Conservation (phyloP, 78 protist species). For the Cavenderia fasciculata region DNA sequence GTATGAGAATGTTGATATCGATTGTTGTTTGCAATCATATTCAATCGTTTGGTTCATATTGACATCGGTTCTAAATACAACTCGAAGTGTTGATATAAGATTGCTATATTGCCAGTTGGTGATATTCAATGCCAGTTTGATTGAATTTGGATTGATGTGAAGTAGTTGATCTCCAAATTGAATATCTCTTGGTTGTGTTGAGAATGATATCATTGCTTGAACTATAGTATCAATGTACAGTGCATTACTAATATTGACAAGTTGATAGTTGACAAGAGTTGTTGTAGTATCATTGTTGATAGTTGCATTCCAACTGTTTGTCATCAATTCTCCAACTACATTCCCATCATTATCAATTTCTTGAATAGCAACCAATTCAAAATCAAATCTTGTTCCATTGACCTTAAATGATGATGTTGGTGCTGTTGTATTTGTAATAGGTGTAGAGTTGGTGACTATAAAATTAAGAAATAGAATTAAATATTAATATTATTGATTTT, state of each 20-base stretch:
- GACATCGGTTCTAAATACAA: neutral
- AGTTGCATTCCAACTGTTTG: conserved; percentile 13
- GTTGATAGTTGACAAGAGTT: too few relatives aligned
- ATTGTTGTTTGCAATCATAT: too few relatives aligned
- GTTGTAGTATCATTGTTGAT: too few relatives aligned
- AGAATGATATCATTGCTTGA: too few relatives aligned
- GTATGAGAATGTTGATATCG: too few relatives aligned
- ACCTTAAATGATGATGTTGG: neutral
- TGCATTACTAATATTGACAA: too few relatives aligned
- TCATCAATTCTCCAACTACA: neutral
- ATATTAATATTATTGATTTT: too few relatives aligned
- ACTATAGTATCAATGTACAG: too few relatives aligned
- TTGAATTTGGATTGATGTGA: neutral
- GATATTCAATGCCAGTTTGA: conserved; percentile 26
- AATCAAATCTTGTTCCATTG: neutral
- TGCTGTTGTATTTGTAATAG: neutral
- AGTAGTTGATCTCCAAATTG: conserved; percentile 20
- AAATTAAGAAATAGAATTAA: too few relatives aligned
- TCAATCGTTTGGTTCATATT: too few relatives aligned
- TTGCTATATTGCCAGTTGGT: conserved; percentile 10
- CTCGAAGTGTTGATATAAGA: conserved; percentile 22
- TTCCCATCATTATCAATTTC: neutral
- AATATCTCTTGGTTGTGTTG: too few relatives aligned
- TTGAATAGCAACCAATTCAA: conserved; percentile 1
- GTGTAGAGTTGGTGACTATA: too few relatives aligned